Evolutionary conservation across 139 green algal species (phyloP), one percentile per base, ranked within the genome.

Genomic region (Astrephomene gubernaculifera): DNA sequence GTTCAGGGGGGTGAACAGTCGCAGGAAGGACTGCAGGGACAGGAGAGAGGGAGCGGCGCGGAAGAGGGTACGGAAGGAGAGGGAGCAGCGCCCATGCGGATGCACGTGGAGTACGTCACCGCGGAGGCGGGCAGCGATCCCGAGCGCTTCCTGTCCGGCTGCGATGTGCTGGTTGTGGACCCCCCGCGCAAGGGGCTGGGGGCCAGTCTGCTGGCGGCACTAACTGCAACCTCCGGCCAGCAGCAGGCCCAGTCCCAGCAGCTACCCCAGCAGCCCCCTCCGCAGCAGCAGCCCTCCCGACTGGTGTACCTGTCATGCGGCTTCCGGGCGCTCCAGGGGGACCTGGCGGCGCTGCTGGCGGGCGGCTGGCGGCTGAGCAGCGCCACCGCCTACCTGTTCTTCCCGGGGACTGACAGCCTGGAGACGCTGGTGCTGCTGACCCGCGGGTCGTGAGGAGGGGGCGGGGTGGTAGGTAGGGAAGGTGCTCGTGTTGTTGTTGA

Each of bases 221-320:
- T 85, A 38, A 85, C 79, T 57, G 49, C 49, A 12, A 25, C 49
- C 49, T 25, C 49, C 49, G 8, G 31, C 33, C 27, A 68, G 52
- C 9, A 41, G 43, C 27, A 41, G 43, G 44, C 12, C 29, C 4
- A 64, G 43, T 10, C 3, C 25, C 29, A 61, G n/a, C n/a, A n/a
- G n/a, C n/a, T n/a, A n/a, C n/a, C n/a, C n/a, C n/a, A n/a, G n/a
- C n/a, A n/a, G n/a, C n/a, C n/a, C n/a, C n/a, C n/a, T n/a, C n/a
- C 57, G 4, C 5, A 5, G 29, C 4, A 29, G 53, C 61, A 61
- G 65, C 83, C 86, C 0, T 78, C 76, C n/a, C 88, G 82, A 9
- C 69, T 97, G 71, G 75, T 98, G 2, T 98, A 98, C 83, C 75
- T 98, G 68, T 95, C 88, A n/a, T 98, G 95, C 68, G 95, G 95